Conservation (phyloP, 805 yeast genomes). For the Candida alai region DNA sequence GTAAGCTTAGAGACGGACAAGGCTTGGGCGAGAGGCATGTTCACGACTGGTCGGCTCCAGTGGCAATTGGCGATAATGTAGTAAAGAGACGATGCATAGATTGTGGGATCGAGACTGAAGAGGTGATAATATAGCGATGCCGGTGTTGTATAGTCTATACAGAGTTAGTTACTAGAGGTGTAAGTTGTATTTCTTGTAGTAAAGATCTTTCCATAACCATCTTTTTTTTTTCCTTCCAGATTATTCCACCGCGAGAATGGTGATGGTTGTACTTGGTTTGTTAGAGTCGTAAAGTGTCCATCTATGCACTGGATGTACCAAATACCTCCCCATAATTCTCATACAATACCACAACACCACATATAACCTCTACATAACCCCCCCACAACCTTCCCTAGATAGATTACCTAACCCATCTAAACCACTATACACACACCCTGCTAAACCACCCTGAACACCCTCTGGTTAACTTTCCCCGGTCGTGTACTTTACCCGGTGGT, state of each 20-base stretch:
- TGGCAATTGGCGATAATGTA: slow-evolving; percentile 31
- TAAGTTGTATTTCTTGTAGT: neutral
- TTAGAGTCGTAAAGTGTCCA: too few relatives aligned
- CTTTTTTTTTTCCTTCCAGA: too few relatives aligned
- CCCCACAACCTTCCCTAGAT: too few relatives aligned
- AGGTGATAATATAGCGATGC: slow-evolving; percentile 48
- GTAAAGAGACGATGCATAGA: slow-evolving; percentile 63
- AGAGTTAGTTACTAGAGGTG: neutral
- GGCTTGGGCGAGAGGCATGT: slow-evolving; percentile 56
- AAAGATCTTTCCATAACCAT: neutral
- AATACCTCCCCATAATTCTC: too few relatives aligned
- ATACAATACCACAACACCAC: too few relatives aligned
- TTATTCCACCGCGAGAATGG: too few relatives aligned
- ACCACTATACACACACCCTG: slow-evolving; percentile 1
- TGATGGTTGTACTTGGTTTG: too few relatives aligned
- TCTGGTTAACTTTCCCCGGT: slow-evolving; percentile 1
- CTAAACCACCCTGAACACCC: neutral
- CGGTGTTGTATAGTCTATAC: neutral
- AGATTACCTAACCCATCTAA: too few relatives aligned
- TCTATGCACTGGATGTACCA: too few relatives aligned
- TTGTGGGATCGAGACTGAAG: slow-evolving; percentile 85
- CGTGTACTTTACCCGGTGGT: slow-evolving; percentile 9
- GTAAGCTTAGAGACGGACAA: slow-evolving; percentile 58
- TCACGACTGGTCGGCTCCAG: slow-evolving; percentile 70
- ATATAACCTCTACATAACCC: too few relatives aligned